phyloP scores from a whole-genome alignment of 805 yeast species.

The Trichomonascus vanleenenianus region DNA sequence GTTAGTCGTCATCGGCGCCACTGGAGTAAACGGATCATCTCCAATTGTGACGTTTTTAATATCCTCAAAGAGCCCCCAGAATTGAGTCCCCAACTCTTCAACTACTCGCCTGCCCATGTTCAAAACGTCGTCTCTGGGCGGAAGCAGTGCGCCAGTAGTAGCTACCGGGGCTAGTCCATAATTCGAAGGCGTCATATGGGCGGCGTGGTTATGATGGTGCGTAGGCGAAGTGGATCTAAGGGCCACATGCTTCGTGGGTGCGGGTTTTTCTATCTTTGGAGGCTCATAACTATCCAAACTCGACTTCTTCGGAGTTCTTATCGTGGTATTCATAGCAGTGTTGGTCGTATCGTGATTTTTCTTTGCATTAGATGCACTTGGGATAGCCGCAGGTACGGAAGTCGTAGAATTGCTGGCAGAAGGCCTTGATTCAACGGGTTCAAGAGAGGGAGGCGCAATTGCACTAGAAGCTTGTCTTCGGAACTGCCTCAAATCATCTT shows the following conservation, averaged over 20 bases:
- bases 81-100: conserved; percentile 28
- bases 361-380: no score
- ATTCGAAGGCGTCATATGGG: neutral
- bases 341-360: neutral
- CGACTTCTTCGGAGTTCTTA: no score
- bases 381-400: no score
- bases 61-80: conserved; percentile 30
- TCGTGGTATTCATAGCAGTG: no score
- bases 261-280: no score
- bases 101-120: conserved; percentile 27
- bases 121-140: conserved; percentile 22
- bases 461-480: conserved; percentile 18
- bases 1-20: neutral
- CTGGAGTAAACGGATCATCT: conserved; percentile 12
- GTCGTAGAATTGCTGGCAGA: no score
- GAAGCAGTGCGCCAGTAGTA: neutral
- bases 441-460: neutral
- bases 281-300: no score
- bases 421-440: no score
- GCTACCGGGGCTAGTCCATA: conserved; percentile 7
- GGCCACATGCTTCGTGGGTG: no score
- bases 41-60: conserved; percentile 30
- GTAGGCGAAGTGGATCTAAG: neutral
- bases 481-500: conserved; percentile 27
- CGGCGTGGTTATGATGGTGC: conserved; percentile 2